Evolutionary conservation across 208 protist genomes (phyloP), one percentile per base, ranked within the genome.

Genomic region (Acanthamoeba lugdunensis): DNA sequence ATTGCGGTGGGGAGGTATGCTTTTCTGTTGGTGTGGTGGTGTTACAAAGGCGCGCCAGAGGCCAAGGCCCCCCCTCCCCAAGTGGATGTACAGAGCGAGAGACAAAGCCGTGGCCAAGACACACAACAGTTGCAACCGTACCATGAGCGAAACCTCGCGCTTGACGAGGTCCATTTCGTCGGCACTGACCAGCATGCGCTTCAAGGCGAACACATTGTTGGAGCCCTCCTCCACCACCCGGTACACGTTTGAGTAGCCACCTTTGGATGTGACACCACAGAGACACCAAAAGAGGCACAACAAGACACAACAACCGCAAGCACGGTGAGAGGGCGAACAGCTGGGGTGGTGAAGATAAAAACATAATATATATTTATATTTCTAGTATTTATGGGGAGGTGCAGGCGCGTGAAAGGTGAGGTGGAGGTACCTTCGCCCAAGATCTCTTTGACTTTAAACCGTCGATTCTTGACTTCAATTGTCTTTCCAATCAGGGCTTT

Each of bases 231-330:
- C 88, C 28, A 81, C 67, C 50, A 92, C 88, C 11, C 88, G 88
- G 41, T 81, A 92, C n/a, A 92, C 88, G 30, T 67, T 63, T 18
- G 88, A 92, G 65, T 81, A 92, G 33, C 88, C 88, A 28, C 88
- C 88, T 92, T 4, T 16, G 23, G 37, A 48, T 23, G 2, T 30
- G 14, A 45, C 25, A 23, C 21, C n/a, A 33, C 41, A 85, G 11
- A 6, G 41, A 41, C 28, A 87, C 14, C 79, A 56, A 58, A 37
- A 87, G 28, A 21, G 5, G 16, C 45, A 63, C 13, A 16, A 77
- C 69, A 30, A 84, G n/a, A 23, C 28, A 45, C 14, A 88, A 88
- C 7, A 18, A 8, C 23, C 21, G 14, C 28, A 65, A n/a, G 30
- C 73, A 37, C 16, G 13, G 30, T 7, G 16, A 28, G 16, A 28